Conservation (phyloP, 2,329 filamentous ascomycete genomes). For the Fusarium protoensiforme region DNA sequence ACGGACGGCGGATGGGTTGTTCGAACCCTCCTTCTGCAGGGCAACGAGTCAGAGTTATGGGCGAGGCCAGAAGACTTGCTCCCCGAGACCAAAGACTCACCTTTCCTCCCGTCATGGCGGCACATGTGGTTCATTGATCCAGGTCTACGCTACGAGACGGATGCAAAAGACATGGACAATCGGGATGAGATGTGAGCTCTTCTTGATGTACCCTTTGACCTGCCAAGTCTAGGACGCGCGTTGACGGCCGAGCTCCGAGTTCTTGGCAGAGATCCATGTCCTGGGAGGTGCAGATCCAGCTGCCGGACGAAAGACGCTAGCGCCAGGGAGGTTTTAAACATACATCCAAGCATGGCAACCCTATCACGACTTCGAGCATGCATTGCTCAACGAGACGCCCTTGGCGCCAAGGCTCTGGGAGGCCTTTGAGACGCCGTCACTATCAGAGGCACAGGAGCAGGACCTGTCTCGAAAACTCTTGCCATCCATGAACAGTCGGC, state of each 20-base stretch:
- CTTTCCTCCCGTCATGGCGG: conserved; percentile 44
- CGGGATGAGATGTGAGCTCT: conserved; percentile 40
- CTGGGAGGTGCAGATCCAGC: conserved; percentile 44
- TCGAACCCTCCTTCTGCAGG: conserved; percentile 41
- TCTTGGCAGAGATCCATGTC: conserved; percentile 45
- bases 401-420: conserved; percentile 16
- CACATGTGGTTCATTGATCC: conserved; percentile 34
- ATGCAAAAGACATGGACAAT: conserved; percentile 37
- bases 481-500: conserved; percentile 2
- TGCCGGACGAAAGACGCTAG: conserved; percentile 40
- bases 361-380: conserved; percentile 39
- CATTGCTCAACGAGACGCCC: conserved; percentile 14
- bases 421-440: background rate
- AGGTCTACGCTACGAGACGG: conserved; percentile 38
- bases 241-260: conserved; percentile 44
- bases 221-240: conserved; percentile 45
- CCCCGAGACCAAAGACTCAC: conserved; percentile 36
- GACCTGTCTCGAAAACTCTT: background rate
- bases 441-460: background rate
- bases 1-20: conserved; percentile 50
- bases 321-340: conserved; percentile 41
- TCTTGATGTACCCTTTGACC: conserved; percentile 41
- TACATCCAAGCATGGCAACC: conserved; percentile 41
- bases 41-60: conserved; percentile 33
- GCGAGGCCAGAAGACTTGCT: conserved; percentile 11